Percentiles rank a stretch among this genome's conserved stretches.
Evolutionary conservation across 257 asterid species (phyloP).

Genomic region (Solanum habrochaites): DNA sequence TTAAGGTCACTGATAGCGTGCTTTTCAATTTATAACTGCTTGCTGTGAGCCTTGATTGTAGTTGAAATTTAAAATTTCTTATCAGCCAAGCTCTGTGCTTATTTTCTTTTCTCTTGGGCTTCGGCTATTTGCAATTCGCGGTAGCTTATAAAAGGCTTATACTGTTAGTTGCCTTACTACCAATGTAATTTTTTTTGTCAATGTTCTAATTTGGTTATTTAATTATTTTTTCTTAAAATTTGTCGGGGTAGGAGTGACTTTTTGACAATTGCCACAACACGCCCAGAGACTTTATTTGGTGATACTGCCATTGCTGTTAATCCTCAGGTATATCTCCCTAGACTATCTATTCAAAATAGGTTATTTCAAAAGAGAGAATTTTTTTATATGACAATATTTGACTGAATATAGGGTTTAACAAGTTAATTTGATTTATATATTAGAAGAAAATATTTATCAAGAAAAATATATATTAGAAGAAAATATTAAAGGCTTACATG

Average conservation of each 20-base stretch:
- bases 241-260: slow-evolving; percentile 53
- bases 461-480: background rate
- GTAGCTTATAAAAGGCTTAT: background rate
- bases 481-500: background rate
- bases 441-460: background rate
- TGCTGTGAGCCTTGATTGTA: background rate
- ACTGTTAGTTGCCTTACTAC: background rate
- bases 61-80: background rate
- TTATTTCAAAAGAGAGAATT: background rate
- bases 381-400: background rate
- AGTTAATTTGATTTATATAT: background rate
- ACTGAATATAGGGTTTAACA: background rate
- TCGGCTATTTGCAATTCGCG: background rate
- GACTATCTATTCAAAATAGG: background rate
- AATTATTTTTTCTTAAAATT: background rate
- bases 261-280: slow-evolving; percentile 91
- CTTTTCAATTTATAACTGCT: background rate
- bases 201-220: background rate
- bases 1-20: background rate
- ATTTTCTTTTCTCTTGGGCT: background rate
- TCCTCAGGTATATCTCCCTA: slow-evolving; percentile 52
- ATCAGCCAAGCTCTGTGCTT: background rate
- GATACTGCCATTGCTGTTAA: slow-evolving; percentile 92
- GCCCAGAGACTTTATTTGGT: slow-evolving; percentile 98
- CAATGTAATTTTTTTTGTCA: background rate